Evolutionary conservation across 768 basidiomycete species (phyloP), one percentile per base, ranked within the genome.

Genomic region (Lactarius pseudohatsudake): DNA sequence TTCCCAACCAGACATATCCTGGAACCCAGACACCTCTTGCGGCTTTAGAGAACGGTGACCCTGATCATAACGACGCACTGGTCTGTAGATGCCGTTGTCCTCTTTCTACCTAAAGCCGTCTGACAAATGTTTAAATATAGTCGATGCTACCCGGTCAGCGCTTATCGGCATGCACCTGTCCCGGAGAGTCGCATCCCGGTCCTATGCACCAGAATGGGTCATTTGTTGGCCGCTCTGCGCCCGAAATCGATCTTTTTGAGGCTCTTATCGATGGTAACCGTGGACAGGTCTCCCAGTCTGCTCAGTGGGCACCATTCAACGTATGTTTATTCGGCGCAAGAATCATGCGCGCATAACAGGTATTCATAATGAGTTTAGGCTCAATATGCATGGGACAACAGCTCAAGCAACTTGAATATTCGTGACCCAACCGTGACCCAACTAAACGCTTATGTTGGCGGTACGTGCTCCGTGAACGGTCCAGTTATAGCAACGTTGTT

Each of bases 181-280:
- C 81, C 15, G 87, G 87, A 30, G 91, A 96, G 76, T 80, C 86
- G 9, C 95, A 97, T 76, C 96, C 96, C 4, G 96, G 96, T 10
- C 95, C 95, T 28, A 76, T 85, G 57, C 87, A 88, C 66, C 66
- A 78, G 0, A 91, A 96, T 70, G 94, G 94, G 36, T 81, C 87
- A 2, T 95, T 70, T 62, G 77, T 91, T 2, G 95, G 94, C 1
- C 81, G 95, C 26, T 76, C 89, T 3, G 92, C 94, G 5, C 94
- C 94, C 1, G 94, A 96, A 75, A 95, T 96, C 59, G 95, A 96
- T 75, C 75, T 96, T 56, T 88, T 96, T 65, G 95, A 96, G 77
- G 93, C 94, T 8, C 87, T 90, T 77, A 83, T 83, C 70, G 83
- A 76, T 68, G 77, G 74, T 45, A 75, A 71, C 13, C 82, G 74